Conservation (phyloP, 495 filamentous ascomycete genomes). For the Aspergillus ostianus region DNA sequence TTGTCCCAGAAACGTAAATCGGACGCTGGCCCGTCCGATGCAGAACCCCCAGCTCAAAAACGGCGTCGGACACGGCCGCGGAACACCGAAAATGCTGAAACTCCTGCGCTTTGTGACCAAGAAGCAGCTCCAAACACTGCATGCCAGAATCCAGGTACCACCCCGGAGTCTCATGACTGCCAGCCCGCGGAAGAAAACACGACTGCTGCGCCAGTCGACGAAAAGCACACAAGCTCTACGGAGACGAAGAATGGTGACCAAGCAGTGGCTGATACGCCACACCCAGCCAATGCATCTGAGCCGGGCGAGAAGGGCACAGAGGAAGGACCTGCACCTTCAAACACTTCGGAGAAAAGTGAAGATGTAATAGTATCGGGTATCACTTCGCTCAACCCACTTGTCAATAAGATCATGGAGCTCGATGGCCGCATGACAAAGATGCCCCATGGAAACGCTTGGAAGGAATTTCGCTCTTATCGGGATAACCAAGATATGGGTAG, state of each 20-base stretch:
- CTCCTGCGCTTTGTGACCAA: neutral
- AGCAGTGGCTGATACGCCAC: neutral
- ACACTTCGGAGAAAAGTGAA: constrained; percentile 8
- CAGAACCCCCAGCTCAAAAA: constrained; percentile 7
- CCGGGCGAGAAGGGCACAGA: neutral
- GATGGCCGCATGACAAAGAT: constrained; percentile 37
- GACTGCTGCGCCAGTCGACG: neutral
- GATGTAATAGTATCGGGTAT: constrained; percentile 37
- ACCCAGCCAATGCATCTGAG: neutral
- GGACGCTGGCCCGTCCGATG: constrained; percentile 7
- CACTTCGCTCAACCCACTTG: constrained; percentile 28
- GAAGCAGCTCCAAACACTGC: neutral
- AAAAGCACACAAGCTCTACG: neutral
- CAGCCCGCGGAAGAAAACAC: neutral
- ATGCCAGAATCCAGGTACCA: neutral
- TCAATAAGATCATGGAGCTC: constrained; percentile 38
- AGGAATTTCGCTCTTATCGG: constrained; percentile 47
- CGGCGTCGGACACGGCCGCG: constrained; percentile 6
- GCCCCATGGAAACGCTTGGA: constrained; percentile 50
- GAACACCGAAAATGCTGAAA: constrained; percentile 1
- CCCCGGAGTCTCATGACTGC: neutral
- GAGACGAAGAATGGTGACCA: constrained; percentile 1
- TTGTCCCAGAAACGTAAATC: constrained; percentile 17
- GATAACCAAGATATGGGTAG: constrained; percentile 57
- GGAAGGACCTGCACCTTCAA: neutral